Evolutionary conservation across 176 grass and related monocot species (phyloP).

Genomic region (Themeda triandra): DNA sequence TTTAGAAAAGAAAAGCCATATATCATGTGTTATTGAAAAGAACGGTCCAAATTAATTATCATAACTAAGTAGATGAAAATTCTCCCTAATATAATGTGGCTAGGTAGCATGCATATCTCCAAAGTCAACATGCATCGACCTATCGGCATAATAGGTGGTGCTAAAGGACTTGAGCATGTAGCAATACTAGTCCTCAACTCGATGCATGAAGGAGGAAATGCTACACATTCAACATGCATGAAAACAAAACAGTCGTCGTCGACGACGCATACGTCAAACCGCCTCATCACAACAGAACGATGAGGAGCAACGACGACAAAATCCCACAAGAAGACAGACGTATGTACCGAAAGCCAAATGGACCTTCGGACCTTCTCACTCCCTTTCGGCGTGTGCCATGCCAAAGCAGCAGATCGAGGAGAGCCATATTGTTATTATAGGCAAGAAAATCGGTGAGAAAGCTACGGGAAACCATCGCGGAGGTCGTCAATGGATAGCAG

Average conservation of each 20-base stretch:
- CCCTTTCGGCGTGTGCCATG: not conserved
- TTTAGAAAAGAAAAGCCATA: too few species aligned
- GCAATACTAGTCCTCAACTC: too few species aligned
- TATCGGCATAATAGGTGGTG: too few species aligned
- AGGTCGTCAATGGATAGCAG: not conserved
- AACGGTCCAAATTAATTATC: too few species aligned
- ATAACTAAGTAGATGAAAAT: too few species aligned
- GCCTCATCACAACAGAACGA: not conserved
- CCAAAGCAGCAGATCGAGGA: too few species aligned
- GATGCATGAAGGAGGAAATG: not conserved
- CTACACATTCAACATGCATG: not conserved
- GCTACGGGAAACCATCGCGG: constrained; percentile 21
- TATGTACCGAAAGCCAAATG: not conserved
- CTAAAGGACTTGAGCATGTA: too few species aligned
- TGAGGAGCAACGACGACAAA: not conserved
- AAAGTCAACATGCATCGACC: too few species aligned
- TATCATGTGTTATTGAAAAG: too few species aligned
- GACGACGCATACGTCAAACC: not conserved
- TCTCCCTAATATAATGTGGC: too few species aligned
- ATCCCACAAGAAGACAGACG: not conserved
- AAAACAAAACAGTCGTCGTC: constrained; percentile 12
- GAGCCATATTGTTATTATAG: not conserved
- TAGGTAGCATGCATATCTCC: too few species aligned
- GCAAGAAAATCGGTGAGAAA: constrained; percentile 13
- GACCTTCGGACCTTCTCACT: not conserved